Evolutionary conservation across 2,329 filamentous ascomycete species (phyloP).

Genomic region (Curvularia sp.): DNA sequence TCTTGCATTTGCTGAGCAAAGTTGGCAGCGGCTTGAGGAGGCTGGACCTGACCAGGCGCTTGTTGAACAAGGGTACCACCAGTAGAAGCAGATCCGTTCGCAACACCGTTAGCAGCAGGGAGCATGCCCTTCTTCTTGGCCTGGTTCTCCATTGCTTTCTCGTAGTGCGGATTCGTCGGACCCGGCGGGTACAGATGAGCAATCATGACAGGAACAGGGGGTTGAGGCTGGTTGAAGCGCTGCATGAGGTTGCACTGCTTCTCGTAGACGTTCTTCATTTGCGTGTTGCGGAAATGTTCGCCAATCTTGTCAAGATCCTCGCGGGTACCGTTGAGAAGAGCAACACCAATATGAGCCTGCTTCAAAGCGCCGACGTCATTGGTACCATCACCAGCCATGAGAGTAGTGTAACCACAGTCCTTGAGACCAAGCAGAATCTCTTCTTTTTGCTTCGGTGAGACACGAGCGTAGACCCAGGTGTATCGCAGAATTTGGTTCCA

Average conservation of each 20-base stretch:
- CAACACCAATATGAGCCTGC: constrained; percentile 96
- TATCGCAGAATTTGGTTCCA: constrained; percentile 82
- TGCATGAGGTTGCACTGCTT: constrained; percentile 93
- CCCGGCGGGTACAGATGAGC: constrained; percentile 94
- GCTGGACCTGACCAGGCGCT: constrained; percentile 59
- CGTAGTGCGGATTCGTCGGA: constrained; percentile 89
- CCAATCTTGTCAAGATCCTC: constrained; percentile 91
- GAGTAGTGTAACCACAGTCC: constrained; percentile 94
- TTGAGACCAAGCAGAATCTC: constrained; percentile 96
- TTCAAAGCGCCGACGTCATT: constrained; percentile 98
- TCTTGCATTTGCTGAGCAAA: constrained; percentile 73
- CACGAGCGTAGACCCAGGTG: constrained; percentile 97
- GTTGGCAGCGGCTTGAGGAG: constrained; percentile 71
- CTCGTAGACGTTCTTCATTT: constrained; percentile 98
- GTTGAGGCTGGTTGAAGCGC: constrained; percentile 90
- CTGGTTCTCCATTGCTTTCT: constrained; percentile 89
- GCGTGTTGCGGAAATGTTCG: constrained; percentile 91
- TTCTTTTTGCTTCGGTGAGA: constrained; percentile 98
- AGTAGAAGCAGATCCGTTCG: constrained; percentile 31
- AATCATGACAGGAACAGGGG: constrained; percentile 91
- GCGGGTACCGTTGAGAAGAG: constrained; percentile 90
- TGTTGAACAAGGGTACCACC: constrained; percentile 32
- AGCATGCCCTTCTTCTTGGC: constrained; percentile 75
- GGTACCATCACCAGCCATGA: constrained; percentile 98
- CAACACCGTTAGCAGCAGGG: constrained; percentile 58